A percentile compares a stretch with the other conserved stretches of the same genome.
Conservation (phyloP, 768 basidiomycete genomes). For the Boletus vermiculosoides region DNA sequence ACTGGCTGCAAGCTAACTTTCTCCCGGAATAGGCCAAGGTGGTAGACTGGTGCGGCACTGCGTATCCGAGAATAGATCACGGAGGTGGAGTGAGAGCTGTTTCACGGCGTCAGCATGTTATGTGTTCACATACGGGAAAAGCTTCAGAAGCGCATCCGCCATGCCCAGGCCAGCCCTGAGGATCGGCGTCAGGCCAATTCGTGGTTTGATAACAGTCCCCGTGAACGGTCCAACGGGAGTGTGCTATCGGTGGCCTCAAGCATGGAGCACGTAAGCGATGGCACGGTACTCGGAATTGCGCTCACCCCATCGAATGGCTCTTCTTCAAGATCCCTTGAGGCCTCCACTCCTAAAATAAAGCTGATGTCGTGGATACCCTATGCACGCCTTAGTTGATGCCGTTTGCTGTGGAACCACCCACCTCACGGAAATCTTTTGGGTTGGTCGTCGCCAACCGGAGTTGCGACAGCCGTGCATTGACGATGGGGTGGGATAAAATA, state of each 20-base stretch:
- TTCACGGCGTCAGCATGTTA: neutral
- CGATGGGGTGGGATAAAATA: slow-evolving; percentile 65
- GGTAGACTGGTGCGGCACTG: slow-evolving; percentile 82
- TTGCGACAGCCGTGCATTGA: slow-evolving; percentile 71
- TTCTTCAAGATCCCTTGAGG: slow-evolving; percentile 65
- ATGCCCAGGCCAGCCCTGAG: slow-evolving; percentile 92
- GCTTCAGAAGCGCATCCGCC: slow-evolving; percentile 80
- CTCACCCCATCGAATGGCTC: slow-evolving; percentile 64
- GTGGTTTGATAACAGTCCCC: slow-evolving; percentile 71
- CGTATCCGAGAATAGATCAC: neutral
- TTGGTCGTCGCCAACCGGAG: slow-evolving; percentile 59
- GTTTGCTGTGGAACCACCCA: slow-evolving; percentile 25
- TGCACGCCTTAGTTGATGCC: slow-evolving; percentile 3
- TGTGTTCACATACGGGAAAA: slow-evolving; percentile 70
- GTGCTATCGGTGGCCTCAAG: slow-evolving; percentile 41
- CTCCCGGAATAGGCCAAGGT: slow-evolving; percentile 87
- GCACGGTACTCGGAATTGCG: slow-evolving; percentile 1
- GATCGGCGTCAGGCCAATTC: slow-evolving; percentile 86
- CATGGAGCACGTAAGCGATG: neutral
- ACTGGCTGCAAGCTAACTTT: slow-evolving; percentile 87
- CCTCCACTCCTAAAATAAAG: slow-evolving; percentile 79
- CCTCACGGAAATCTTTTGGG: slow-evolving; percentile 79
- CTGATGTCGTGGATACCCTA: slow-evolving; percentile 77
- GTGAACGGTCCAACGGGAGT: slow-evolving; percentile 80
- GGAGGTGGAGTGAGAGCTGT: neutral